These are phyloP conservation scores for Sphaerulina vaccinii DNA, from an alignment of 2,329 filamentous ascomycete species.

Conservation along the genomic window DNA sequence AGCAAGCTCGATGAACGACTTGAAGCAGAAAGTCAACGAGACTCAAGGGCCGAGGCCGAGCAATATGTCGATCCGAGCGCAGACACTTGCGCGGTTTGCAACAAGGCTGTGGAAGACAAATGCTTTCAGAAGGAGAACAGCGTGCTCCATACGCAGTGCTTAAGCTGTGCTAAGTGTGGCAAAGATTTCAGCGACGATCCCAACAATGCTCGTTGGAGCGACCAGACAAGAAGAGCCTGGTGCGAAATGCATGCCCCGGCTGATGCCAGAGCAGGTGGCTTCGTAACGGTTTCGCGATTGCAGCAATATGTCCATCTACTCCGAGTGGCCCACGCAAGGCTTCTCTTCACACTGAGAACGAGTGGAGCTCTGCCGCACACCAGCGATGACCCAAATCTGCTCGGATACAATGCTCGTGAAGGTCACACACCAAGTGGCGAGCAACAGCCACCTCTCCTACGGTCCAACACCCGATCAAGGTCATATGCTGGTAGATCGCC, in stretches of 20 bases:
- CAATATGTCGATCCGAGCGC: conserved; percentile 47
- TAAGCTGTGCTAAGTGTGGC: conserved; percentile 68
- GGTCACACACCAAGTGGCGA: conserved; percentile 56
- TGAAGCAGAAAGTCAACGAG: conserved; percentile 61
- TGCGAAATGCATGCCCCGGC: conserved; percentile 56
- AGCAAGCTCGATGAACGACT: conserved; percentile 77
- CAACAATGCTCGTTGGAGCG: conserved; percentile 69
- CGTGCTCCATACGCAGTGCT: conserved; percentile 81
- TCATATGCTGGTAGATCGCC: conserved; percentile 64
- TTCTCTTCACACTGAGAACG: conserved; percentile 81
- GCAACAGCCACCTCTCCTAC: conserved; percentile 53
- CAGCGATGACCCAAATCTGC: conserved; percentile 66
- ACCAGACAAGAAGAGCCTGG: conserved; percentile 65
- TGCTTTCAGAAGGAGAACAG: conserved; percentile 73
- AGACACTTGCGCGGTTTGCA: conserved; percentile 80
- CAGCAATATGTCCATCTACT: conserved; percentile 94
- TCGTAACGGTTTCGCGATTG: conserved; percentile 77
- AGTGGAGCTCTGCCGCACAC: conserved; percentile 77
- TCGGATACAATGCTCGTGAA: conserved; percentile 65
- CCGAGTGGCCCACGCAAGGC: conserved; percentile 82
- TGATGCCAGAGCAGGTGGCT: conserved; percentile 58
- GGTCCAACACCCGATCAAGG: conserved; percentile 69
- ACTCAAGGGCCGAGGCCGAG: conserved; percentile 44
- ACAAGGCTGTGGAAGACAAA: conserved; percentile 89
- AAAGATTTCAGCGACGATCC: conserved; percentile 69